Evolutionary conservation across 2,329 filamentous ascomycete species (phyloP).

Genomic region (Diaporthe citriasiana): DNA sequence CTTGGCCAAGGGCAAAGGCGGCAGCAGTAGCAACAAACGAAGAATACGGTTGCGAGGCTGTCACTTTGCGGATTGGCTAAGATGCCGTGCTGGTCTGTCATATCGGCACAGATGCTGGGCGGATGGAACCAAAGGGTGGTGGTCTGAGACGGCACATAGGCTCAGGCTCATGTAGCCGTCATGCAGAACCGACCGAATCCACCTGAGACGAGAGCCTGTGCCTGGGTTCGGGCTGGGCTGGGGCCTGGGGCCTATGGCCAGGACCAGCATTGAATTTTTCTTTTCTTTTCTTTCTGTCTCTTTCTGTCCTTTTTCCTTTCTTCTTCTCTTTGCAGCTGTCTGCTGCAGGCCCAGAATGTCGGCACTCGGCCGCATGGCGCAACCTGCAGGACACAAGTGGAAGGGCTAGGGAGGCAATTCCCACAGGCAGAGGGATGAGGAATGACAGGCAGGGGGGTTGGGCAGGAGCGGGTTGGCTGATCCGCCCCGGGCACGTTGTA

Average conservation of each 20-base stretch:
- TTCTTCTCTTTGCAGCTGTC: slow-evolving; percentile 3
- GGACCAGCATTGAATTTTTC: neutral
- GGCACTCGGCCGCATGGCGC: slow-evolving; percentile 21
- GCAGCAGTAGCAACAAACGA: neutral
- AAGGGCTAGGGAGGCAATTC: neutral
- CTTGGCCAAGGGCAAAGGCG: neutral
- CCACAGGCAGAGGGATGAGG: slow-evolving; percentile 2
- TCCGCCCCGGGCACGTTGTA: neutral
- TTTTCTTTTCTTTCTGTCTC: neutral
- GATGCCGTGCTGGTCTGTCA: slow-evolving; percentile 3
- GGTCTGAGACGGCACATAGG: slow-evolving; percentile 9
- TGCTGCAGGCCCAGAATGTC: slow-evolving; percentile 26
- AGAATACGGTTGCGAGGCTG: slow-evolving; percentile 20
- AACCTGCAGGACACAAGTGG: slow-evolving; percentile 17
- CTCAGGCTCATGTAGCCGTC: slow-evolving; percentile 5
- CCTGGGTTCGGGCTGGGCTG: neutral
- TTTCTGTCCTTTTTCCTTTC: too few relatives aligned
- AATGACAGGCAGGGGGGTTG: neutral
- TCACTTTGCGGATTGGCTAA: neutral
- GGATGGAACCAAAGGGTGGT: neutral
- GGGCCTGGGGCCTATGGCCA: neutral
- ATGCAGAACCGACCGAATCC: slow-evolving; percentile 26
- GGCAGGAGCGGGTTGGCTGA: neutral
- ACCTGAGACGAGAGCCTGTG: slow-evolving; percentile 17
- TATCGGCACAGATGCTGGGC: neutral